Conservation (phyloP, 805 yeast species). For the Suhomyces vadensis region DNA sequence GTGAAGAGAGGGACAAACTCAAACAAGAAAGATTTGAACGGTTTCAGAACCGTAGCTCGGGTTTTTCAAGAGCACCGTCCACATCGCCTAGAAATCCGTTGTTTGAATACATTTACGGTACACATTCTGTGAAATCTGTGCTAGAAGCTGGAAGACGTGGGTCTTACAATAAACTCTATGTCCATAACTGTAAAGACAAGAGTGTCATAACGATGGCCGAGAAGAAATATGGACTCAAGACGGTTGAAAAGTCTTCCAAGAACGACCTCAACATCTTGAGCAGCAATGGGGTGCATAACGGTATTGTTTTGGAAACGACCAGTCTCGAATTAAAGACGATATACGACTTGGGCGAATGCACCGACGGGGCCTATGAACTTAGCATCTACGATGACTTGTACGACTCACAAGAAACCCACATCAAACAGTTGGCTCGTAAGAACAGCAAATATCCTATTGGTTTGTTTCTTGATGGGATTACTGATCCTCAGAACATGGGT, state of each 20-base stretch:
- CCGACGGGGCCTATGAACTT: constrained; percentile 19
- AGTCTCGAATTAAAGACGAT: constrained; percentile 43
- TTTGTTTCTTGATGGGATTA: constrained; percentile 71
- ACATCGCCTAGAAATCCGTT: constrained; percentile 8
- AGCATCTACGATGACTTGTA: constrained; percentile 19
- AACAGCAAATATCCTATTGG: constrained; percentile 56
- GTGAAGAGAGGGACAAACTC: constrained; percentile 10
- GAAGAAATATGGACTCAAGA: constrained; percentile 35
- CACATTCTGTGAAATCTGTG: constrained; percentile 73
- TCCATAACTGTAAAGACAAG: constrained; percentile 43
- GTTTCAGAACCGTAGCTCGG: neutral
- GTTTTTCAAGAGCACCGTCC: neutral
- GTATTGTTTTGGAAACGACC: constrained; percentile 69
- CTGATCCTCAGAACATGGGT: constrained; percentile 88
- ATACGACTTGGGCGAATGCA: constrained; percentile 23
- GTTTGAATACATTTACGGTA: constrained; percentile 71
- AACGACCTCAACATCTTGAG: constrained; percentile 62
- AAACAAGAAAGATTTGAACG: constrained; percentile 5
- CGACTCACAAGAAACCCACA: constrained; percentile 14
- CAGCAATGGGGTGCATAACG: constrained; percentile 76
- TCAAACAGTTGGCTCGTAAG: constrained; percentile 11
- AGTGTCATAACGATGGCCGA: constrained; percentile 52
- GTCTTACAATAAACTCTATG: constrained; percentile 50
- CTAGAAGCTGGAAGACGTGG: constrained; percentile 55
- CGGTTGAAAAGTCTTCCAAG: constrained; percentile 38